Conservation (phyloP, 2,329 filamentous ascomycete genomes). For the Pestalotiopsis fici region DNA sequence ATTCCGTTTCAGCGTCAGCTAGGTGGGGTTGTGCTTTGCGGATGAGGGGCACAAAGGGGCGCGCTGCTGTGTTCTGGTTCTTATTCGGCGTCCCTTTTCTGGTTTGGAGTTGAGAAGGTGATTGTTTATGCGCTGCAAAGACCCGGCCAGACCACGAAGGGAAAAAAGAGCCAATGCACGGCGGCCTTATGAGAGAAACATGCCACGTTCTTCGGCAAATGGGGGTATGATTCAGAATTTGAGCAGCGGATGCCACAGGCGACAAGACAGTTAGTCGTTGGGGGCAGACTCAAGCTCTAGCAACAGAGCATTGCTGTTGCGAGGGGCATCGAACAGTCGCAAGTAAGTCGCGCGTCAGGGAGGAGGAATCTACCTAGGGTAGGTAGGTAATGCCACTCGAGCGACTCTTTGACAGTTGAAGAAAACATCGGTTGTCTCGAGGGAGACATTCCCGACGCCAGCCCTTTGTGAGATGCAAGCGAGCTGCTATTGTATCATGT, state of each 20-base stretch:
- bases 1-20: conserved; percentile 3
- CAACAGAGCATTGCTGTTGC: background rate
- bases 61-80: background rate
- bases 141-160: background rate
- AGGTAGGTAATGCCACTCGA: no score
- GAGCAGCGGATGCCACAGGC: background rate
- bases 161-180: background rate
- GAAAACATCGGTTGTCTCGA: no score
- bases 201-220: background rate
- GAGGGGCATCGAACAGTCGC: background rate
- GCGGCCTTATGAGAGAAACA: background rate
- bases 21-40: conserved; percentile 6
- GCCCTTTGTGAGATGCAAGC: no score
- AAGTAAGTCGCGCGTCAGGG: background rate
- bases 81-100: background rate
- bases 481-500: no score
- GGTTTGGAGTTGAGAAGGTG: background rate
- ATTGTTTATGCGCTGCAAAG: background rate
- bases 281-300: background rate
- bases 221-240: background rate
- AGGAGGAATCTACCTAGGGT: no score
- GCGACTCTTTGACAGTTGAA: no score
- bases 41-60: conserved; percentile 9
- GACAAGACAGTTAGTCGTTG: background rate
- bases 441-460: no score